Conservation (phyloP, 2,329 filamentous ascomycete genomes). For the Lasiodiplodia gonubiensis region DNA sequence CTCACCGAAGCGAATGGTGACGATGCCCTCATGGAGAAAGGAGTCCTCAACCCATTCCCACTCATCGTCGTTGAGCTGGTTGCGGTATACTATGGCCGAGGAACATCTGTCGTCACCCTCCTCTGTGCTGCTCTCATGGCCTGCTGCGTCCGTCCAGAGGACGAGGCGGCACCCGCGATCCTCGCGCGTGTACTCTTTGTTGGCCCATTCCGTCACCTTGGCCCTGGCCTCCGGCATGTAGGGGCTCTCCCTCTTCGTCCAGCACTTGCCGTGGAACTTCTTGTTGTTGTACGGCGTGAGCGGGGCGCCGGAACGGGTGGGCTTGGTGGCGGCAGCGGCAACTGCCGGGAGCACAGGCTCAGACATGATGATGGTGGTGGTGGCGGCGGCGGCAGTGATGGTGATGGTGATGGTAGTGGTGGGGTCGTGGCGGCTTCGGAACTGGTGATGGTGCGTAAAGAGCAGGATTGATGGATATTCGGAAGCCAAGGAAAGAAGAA, state of each 20-base stretch:
- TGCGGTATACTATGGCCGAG: neutral
- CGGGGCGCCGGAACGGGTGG: neutral
- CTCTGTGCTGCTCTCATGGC: neutral
- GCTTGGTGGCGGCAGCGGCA: neutral
- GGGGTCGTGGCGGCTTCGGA: neutral
- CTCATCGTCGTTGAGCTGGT: neutral
- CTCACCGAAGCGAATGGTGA: constrained; percentile 2
- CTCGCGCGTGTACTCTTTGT: neutral
- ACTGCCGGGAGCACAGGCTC: neutral
- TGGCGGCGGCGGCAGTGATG: neutral
- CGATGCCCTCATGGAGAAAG: neutral
- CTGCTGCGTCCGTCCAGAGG: neutral
- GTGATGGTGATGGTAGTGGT: neutral
- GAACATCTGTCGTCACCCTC: neutral
- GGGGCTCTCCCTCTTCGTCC: neutral
- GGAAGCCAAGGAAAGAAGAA: neutral
- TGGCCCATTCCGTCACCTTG: neutral
- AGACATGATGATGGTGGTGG: neutral
- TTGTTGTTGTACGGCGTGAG: neutral
- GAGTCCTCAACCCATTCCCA: neutral
- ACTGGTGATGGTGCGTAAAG: neutral
- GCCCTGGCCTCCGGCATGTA: neutral
- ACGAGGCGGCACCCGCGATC: neutral
- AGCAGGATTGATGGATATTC: neutral
- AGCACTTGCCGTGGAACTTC: neutral